Percentiles rank a stretch among this genome's conserved stretches.
These are phyloP conservation scores for Scheffersomyces quercinus DNA, from an alignment of 1,139 yeast genomes.

Conservation along the genomic window DNA sequence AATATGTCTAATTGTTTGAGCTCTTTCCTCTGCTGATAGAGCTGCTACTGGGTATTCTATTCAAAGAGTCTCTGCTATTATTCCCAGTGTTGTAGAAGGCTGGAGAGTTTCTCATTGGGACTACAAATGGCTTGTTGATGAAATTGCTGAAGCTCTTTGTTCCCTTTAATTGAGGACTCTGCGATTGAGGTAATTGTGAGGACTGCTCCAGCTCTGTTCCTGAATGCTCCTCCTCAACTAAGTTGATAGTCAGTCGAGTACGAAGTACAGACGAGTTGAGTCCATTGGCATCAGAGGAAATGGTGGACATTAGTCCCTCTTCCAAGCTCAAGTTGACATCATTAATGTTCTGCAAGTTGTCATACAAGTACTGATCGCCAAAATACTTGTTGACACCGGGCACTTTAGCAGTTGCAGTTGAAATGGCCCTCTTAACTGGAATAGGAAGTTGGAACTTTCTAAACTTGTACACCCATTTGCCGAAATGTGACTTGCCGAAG, in stretches of 20 bases:
- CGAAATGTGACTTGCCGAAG: constrained; percentile 16
- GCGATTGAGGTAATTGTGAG: neutral
- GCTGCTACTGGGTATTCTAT: constrained; percentile 21
- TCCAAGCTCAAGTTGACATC: constrained; percentile 29
- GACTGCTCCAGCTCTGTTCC: neutral
- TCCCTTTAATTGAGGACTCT: constrained; percentile 6
- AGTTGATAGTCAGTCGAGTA: constrained; percentile 42
- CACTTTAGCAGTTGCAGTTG: constrained; percentile 14
- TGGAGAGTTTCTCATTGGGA: constrained; percentile 27
- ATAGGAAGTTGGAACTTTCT: constrained; percentile 17
- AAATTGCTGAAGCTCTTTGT: constrained; percentile 24
- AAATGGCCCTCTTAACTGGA: constrained; percentile 14
- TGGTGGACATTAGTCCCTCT: constrained; percentile 28
- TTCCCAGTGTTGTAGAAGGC: constrained; percentile 20
- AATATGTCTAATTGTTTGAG: neutral
- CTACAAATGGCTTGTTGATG: constrained; percentile 37
- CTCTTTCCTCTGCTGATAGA: constrained; percentile 16
- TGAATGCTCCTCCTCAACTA: constrained; percentile 23
- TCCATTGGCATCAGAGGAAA: constrained; percentile 15
- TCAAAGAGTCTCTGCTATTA: constrained; percentile 33
- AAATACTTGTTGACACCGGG: constrained; percentile 17
- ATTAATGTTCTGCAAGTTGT: constrained; percentile 13
- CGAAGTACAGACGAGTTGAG: constrained; percentile 21
- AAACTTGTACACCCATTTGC: constrained; percentile 14
- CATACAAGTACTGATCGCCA: constrained; percentile 13